Evolutionary conservation across 768 basidiomycete species (phyloP).

Genomic region (Dioszegia hungarica): DNA sequence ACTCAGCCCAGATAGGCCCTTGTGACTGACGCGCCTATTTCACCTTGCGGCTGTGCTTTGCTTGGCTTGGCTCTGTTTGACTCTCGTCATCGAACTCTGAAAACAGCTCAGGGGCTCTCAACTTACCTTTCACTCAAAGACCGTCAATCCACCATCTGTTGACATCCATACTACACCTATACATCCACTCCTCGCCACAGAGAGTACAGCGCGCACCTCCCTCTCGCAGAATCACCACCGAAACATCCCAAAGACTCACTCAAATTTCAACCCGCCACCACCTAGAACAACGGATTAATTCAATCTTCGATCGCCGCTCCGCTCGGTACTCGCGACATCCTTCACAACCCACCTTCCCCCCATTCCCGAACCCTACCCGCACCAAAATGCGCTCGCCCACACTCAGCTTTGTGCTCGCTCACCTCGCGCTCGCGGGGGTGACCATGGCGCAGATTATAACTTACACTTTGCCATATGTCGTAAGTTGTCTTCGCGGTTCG

Average conservation of each 20-base stretch:
- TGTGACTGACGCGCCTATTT: too few relatives aligned
- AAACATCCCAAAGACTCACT: not conserved
- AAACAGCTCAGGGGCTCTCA: not conserved
- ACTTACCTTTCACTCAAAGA: too few relatives aligned
- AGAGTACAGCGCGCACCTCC: too few relatives aligned
- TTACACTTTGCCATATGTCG: conserved; percentile 20
- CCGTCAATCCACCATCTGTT: too few relatives aligned
- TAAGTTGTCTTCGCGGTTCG: conserved; percentile 11
- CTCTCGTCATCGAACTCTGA: not conserved
- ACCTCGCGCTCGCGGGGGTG: not conserved
- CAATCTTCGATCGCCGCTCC: not conserved
- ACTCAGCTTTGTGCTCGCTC: not conserved
- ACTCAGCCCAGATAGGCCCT: too few relatives aligned
- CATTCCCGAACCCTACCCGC: not conserved
- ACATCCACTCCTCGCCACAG: too few relatives aligned
- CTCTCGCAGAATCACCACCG: too few relatives aligned
- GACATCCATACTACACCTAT: too few relatives aligned
- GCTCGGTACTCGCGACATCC: not conserved
- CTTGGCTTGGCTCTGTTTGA: not conserved
- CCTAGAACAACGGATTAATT: not conserved
- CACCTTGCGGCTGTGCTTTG: too few relatives aligned
- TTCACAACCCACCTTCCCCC: not conserved
- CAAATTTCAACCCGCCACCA: not conserved
- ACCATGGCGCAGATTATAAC: conserved; percentile 12
- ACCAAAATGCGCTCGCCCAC: not conserved